Evolutionary conservation across 768 basidiomycete species (phyloP), one percentile per base, ranked within the genome.

Genomic region (Solioccasus polychromus): DNA sequence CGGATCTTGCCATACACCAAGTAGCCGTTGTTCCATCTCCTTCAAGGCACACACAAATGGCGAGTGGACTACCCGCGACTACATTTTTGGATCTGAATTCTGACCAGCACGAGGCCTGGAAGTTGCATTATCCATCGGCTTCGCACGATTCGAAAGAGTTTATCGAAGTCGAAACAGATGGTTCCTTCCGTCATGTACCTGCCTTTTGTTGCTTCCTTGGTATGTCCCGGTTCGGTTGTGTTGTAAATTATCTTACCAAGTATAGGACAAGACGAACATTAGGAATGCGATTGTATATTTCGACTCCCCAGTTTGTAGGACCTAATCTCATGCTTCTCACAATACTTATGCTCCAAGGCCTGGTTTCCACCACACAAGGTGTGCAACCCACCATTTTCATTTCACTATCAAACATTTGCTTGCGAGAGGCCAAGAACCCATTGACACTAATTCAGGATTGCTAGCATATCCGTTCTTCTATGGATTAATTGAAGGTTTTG

Each of bases 261-360:
- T 31, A 11, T 28, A 67, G 79, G 45, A 78, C 23, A 50, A 45
- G 35, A 61, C 55, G 14, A 82, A 81, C 52, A 70, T 83, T 25
- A 76, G 70, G 15, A 84, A 84, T 54, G 82, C 82, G 11, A 12
- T 75, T 78, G 4, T 76, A 75, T 23, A 65, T 79, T 31, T 12
- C 15, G 15, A 12, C 14, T 31, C 15, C 15, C 11, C 30, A 74
- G 60, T 47, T 47, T 42, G 54, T 73, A 36, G 76, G 82, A 8
- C 78, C 83, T 5, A 71, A 82, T 8, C 71, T 79, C 45, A 65
- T 77, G 36, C 71, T 84, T 55, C 84, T 85, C 0, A 59, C 75
- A 0, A 79, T 86, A 74, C 64, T 83, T 23, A 71, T 75, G 0
- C 56, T 78, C 2, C 87, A 85, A 85, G 86, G 85, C 4, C 35